Evolutionary conservation across 495 filamentous ascomycete species (phyloP), one percentile per base, ranked within the genome.

Genomic region (Podospora appendiculata): DNA sequence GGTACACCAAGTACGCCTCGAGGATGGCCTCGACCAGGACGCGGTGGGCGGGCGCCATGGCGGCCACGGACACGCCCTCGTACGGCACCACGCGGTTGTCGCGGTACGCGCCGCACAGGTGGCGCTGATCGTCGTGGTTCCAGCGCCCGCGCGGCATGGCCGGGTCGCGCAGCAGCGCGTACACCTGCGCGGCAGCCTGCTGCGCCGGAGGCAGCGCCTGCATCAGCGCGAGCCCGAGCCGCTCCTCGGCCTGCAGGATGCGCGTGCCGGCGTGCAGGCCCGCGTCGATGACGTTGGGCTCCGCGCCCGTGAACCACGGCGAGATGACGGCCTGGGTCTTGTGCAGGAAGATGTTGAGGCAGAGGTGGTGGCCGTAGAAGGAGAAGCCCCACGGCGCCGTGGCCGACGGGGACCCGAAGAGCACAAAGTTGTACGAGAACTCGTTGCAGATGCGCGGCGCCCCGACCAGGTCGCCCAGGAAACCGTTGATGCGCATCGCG

Each of bases 281-380:
- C 8, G 62, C 63, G 55, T 89, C 87, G 55, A 90, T 85, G 53
- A 79, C 57, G 48, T 89, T 87, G 0, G 87, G 87, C 67, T 90
- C 87, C 0, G 87, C 86, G 46, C 87, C 87, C 1, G 81, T 84
- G 67, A 90, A 90, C 70, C 80, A 85, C 2, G 87, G 87, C 10
- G 75, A 76, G 12, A 84, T 72, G 25, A 88, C 67, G 47, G 86
- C 78, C 60, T 86, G 82, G 6, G 69, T 64, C 35, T 66, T 69
- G 53, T 80, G 72, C 33, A 88, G 68, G 58, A 89, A 84, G 38
- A 87, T 70, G 61, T 80, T 80, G 18, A 89, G 69, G 50, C 83
- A 87, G 6, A 89, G 71, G 55, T 90, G 87, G 66, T 90, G 86
- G 16, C 86, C 87, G 71, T 86, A 90, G 65, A 88, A 83, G 0